Evolutionary conservation across 2,329 filamentous ascomycete genomes (phyloP).

Genomic region (Aspergillus ochraceus): DNA sequence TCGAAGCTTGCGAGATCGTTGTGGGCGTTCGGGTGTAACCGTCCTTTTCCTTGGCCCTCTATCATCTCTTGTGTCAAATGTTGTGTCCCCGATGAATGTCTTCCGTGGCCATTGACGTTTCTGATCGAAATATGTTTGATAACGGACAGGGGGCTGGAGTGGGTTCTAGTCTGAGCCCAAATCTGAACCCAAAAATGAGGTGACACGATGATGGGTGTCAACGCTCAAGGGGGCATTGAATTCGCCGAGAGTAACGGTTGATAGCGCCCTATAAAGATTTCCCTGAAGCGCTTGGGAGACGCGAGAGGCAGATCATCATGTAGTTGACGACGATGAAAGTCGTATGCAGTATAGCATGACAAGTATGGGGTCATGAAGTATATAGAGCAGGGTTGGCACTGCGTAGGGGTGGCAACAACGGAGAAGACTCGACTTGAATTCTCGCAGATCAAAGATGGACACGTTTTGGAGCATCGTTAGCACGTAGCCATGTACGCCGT

Average conservation of each 20-base stretch:
- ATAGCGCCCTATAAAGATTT: background rate
- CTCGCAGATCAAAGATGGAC: background rate
- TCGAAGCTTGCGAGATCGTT: background rate
- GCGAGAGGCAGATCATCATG: background rate
- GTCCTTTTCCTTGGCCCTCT: background rate
- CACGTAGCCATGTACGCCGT: background rate
- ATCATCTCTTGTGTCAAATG: background rate
- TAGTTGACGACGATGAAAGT: background rate
- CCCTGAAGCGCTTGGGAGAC: background rate
- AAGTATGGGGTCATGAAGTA: background rate
- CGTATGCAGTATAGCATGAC: background rate
- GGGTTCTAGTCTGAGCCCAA: background rate
- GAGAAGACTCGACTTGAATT: background rate
- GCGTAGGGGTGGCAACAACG: background rate
- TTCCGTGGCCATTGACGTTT: background rate
- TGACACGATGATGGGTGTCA: background rate
- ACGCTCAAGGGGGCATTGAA: background rate
- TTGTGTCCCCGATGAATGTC: background rate
- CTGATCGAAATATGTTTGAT: background rate
- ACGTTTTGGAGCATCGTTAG: background rate
- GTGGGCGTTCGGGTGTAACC: conserved; percentile 5
- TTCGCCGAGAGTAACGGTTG: background rate
- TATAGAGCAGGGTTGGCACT: background rate
- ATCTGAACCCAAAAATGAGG: background rate
- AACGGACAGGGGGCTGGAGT: background rate